These are phyloP conservation scores for Scedosporium apiospermum DNA, from an alignment of 2,329 filamentous ascomycete species.

Conservation along the genomic window DNA sequence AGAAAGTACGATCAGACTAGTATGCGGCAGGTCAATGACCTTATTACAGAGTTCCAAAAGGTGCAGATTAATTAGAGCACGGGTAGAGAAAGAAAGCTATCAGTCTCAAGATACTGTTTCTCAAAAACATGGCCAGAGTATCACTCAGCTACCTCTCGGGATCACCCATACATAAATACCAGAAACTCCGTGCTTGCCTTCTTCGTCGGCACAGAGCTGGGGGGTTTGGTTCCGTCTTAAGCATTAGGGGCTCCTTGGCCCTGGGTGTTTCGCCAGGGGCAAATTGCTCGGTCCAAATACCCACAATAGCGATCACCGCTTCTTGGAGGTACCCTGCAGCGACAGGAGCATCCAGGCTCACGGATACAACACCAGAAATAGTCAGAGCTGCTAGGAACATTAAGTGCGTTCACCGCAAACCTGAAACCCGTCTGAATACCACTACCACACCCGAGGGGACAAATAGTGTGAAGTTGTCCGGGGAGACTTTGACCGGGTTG, in stretches of 20 bases:
- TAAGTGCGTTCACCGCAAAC: conserved; percentile 21
- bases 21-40: conserved; percentile 27
- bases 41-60: conserved; percentile 23
- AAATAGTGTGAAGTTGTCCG: conserved; percentile 18
- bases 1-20: conserved; percentile 27
- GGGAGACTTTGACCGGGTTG: conserved; percentile 17
- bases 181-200: too few relatives aligned
- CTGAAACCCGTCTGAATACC: conserved; percentile 27
- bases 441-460: conserved; percentile 24
- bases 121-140: too few relatives aligned
- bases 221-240: too few relatives aligned
- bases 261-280: too few relatives aligned
- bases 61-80: conserved; percentile 14
- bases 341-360: conserved; percentile 24
- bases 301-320: too few relatives aligned
- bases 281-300: too few relatives aligned
- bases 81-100: too few relatives aligned
- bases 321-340: conserved; percentile 11
- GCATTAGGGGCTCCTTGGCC: too few relatives aligned
- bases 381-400: conserved; percentile 16
- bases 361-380: conserved; percentile 23
- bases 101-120: too few relatives aligned
- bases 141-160: conserved; percentile 7
- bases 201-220: too few relatives aligned
- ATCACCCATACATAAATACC: too few relatives aligned